Evolutionary conservation across 2,329 filamentous ascomycete species (phyloP), one percentile per base, ranked within the genome.

Genomic region (Samsoniella hepiali): DNA sequence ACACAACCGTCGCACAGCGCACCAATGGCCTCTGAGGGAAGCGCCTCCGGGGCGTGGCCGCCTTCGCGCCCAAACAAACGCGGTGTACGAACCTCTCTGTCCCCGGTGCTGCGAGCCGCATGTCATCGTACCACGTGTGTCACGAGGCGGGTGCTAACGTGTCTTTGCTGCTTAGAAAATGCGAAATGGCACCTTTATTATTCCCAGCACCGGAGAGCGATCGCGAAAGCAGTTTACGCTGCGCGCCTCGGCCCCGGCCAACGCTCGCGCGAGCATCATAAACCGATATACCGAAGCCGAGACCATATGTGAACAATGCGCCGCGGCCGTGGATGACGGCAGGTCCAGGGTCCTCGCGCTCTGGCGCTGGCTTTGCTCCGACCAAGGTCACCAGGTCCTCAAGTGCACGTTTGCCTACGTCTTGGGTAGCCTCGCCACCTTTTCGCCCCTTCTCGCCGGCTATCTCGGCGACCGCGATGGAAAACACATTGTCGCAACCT

Each of bases 361-460:
- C 55, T 83, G 84, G 75, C 71, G 75, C 63, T 95, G 91, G 80
- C 72, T 88, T 7, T 79, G 83, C 44, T 93, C 92, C 0, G 87
- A 89, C 40, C 88, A 85, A 40, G 93, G 92, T 6, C 88, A 88
- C 64, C 90, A 88, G 45, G 90, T 97, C 60, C 79, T 97, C 70
- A 97, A 97, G 77, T 97, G 93, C 79, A 93, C 92, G 38, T 77
- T 97, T 65, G 94, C 93, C 51, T 97, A 97, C 76, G 79, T 96
- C 4, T 76, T 97, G 40, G 94, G 91, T 22, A 96, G 91, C 68
- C 80, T 96, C 75, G 92, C 89, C 42, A 97, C 93, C 0, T 95
- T 97, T 70, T 88, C 91, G 66, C 85, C 88, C 2, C 83, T 84
- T 3, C 81, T 97, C 63, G 88, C 92, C 17, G 78, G 82, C 8